Conservation (phyloP, 768 basidiomycete genomes). For the Mycena latifolia region DNA sequence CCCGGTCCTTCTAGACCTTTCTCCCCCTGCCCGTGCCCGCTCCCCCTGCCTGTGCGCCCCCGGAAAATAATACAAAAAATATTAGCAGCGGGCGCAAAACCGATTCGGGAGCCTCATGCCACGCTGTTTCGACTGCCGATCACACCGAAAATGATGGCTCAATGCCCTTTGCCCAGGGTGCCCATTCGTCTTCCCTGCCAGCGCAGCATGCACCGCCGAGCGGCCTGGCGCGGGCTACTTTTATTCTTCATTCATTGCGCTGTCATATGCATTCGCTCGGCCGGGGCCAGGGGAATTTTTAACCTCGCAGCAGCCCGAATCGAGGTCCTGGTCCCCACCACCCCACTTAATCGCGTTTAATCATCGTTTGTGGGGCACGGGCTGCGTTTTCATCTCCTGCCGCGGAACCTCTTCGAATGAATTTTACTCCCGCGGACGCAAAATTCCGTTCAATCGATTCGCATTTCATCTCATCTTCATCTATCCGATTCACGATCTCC, state of each 20-base stretch:
- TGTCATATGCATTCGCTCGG: constrained; percentile 17
- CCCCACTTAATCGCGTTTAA: constrained; percentile 9
- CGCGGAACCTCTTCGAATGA: constrained; percentile 4
- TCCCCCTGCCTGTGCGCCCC: not conserved
- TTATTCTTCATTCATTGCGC: not conserved
- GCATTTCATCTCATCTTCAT: not conserved
- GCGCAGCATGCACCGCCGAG: constrained; percentile 30
- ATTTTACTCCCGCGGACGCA: constrained; percentile 33
- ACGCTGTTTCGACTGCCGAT: constrained; percentile 27
- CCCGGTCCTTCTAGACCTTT: too few relatives aligned
- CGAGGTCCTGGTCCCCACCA: not conserved
- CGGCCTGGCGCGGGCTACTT: not conserved
- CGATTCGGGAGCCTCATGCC: constrained; percentile 26
- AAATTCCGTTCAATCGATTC: not conserved
- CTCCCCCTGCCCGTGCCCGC: not conserved
- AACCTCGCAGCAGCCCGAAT: not conserved
- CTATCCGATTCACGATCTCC: not conserved
- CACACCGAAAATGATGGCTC: constrained; percentile 31
- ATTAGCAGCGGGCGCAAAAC: not conserved
- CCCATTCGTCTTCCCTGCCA: constrained; percentile 10
- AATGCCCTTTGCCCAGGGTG: constrained; percentile 27
- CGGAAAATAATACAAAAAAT: too few relatives aligned
- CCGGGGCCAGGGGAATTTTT: too few relatives aligned
- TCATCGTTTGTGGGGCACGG: constrained; percentile 1
- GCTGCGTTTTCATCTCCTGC: constrained; percentile 9